Base-by-base conservation (phyloP, 106 monocot genomes). In the Agapanthus africanus region DNA sequence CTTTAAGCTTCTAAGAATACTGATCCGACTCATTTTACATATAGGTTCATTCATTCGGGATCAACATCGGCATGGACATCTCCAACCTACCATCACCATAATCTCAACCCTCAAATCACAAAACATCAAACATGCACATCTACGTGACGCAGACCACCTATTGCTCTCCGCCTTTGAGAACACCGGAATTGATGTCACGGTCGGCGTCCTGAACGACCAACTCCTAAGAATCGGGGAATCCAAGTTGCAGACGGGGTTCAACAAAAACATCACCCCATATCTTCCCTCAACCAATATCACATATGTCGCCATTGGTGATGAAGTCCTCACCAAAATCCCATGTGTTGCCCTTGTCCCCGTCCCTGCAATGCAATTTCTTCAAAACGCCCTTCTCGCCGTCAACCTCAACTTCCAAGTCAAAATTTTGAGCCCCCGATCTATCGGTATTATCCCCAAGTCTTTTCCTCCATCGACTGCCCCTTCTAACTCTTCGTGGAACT, bases 171-270 rank as follows among this genome's bases (percentile, higher is more conserved):
- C 90, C 38, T 80, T 94, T 14, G 82, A 82, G 65, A 82, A 94
- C 76, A 94, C 93, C n/a, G 90, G 93, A 34, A 90, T 94, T 46
- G 81, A 94, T 52, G 93, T 94, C 47, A 84, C 80, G 71, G 80
- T 94, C 56, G 75, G 78, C 13, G 78, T 94, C 60, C 90, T 87
- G 28, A 90, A 94, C 51, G 76, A 82, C 64, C 81, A 90, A 42
- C 62, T 94, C 25, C 70, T 87, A 57, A 68, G 59, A 10, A 56
- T 87, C 7, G 90, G 93, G 11, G 67, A 87, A 72, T 94, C 90
- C 40, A 76, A 68, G 26, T 27, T 78, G 5, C 82, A 34, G 62
- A 90, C 93, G 41, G 87, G 86, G 25, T 66, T 94, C 42, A 94
- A 82, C 47, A 82, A 79, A 61, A 94, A 94, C 54, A 75, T 94